phyloP scores from a whole-genome alignment of 192 early-diverging fungal genomes.

The Podila verticillata region DNA sequence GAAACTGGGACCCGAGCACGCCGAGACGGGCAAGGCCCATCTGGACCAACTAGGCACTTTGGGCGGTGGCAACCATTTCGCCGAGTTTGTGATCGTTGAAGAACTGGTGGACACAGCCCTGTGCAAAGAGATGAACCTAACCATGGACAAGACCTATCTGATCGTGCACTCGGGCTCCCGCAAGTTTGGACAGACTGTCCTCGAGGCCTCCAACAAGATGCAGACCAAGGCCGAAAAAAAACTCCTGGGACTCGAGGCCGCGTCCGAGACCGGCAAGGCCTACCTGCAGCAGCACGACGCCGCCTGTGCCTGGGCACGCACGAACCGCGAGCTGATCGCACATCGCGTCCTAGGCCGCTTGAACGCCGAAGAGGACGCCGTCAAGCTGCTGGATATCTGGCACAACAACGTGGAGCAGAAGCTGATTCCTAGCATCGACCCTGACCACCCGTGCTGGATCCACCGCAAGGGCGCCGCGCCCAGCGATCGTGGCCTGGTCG shows the following conservation, averaged over 20 bases:
- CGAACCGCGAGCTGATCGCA: conserved; percentile 66
- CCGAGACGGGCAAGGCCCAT: conserved; percentile 48
- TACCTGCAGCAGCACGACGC: conserved; percentile 60
- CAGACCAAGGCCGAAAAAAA: conserved; percentile 47
- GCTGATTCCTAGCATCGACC: conserved; percentile 13
- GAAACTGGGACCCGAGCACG: conserved; percentile 26
- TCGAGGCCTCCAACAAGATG: conserved; percentile 45
- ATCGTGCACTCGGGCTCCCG: conserved; percentile 69
- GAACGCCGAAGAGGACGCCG: conserved; percentile 33
- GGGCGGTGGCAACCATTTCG: conserved; percentile 73
- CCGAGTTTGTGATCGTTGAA: conserved; percentile 57
- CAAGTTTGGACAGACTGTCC: conserved; percentile 59
- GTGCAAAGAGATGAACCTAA: conserved; percentile 29
- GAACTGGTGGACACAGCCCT: conserved; percentile 50
- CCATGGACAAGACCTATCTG: conserved; percentile 36
- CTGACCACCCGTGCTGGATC: conserved; percentile 44
- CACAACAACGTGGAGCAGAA: conserved; percentile 63
- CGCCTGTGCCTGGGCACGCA: conserved; percentile 59
- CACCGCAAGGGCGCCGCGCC: conserved; percentile 73
- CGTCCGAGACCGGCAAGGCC: conserved; percentile 22
- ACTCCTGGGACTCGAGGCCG: conserved; percentile 27
- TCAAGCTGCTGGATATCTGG: conserved; percentile 64
- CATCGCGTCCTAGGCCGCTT: conserved; percentile 56
- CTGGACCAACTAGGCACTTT: conserved; percentile 62
- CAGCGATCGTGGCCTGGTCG: conserved; percentile 58